Evolutionary conservation across 345 rosid species (phyloP), one percentile per base, ranked within the genome.

Genomic region (Syzygium jambos): DNA sequence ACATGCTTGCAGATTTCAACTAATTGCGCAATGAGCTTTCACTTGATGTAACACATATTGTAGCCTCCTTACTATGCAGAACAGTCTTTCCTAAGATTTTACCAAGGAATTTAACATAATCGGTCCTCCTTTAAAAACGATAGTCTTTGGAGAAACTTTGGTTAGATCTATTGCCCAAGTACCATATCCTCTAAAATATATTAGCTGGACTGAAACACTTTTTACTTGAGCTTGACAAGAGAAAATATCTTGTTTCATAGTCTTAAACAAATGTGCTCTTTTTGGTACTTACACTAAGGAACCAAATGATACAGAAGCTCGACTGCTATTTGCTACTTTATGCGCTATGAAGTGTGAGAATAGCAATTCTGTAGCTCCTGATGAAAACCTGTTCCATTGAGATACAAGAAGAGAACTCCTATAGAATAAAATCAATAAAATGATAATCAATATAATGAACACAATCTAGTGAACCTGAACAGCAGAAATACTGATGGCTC

Each of bases 401-500:
- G 17, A 61, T 61, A 34, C 34, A 61, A 61, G 73, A 61, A 61
- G 38, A n/a, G 38, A 61, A 61, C 73, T 61, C 1, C 73, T 61
- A n/a, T n/a, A 61, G 73, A 61, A 61, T 61, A 61, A 61, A n/a
- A n/a, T 13, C 34, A n/a, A 12, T 61, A 61, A 13, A 61, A 61
- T 6, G 19, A 61, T n/a, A 61, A 61, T 61, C 38, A n/a, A 61
- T 61, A 12, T 27, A 6, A n/a, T 61, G 73, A 61, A 61, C 9
- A 0, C 63, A 1, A 85, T 9, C 63, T 86, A 73, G 49, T 84
- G 87, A 82, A 96, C 99, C 98, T 97, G 98, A 88, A 95, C 94
- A 88, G 99, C 98, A 2, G 99, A 97, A 61, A 96, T 96, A 90
- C 99, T 97, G 86, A 97, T 97, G 86, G 97, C 99, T 87, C 99